These are phyloP conservation scores for Anisodus acutangulus DNA, from an alignment of 257 asterid species.

Conservation along the genomic window DNA sequence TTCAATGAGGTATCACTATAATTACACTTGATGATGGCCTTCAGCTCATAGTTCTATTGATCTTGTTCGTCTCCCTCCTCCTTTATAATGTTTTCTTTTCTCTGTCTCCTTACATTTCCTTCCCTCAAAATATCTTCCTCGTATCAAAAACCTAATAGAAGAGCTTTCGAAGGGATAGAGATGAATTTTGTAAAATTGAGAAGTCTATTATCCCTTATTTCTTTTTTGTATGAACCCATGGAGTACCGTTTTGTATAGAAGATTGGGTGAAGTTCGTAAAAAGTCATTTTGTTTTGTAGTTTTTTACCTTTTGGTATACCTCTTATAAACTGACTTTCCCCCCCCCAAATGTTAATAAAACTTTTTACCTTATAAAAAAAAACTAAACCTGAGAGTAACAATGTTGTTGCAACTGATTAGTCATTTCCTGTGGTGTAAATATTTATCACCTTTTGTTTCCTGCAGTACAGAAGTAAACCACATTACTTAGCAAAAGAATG, in stretches of 20 bases:
- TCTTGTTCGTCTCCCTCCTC: background rate
- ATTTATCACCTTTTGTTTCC: background rate
- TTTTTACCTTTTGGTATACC: background rate
- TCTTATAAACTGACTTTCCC: background rate
- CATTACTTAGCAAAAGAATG: background rate
- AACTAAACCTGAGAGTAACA: background rate
- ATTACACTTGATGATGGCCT: background rate
- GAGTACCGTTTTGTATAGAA: background rate
- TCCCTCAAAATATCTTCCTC: conserved; percentile 1
- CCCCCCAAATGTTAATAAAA: background rate
- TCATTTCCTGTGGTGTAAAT: conserved; percentile 17
- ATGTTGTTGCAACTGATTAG: conserved; percentile 4
- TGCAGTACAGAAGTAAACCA: conserved; percentile 16
- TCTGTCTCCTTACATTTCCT: background rate
- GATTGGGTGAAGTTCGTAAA: conserved; percentile 11
- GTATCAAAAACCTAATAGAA: background rate
- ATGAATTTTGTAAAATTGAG: background rate
- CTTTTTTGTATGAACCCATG: background rate
- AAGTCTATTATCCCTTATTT: background rate
- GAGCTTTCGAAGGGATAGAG: background rate
- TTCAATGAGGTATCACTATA: conserved; percentile 2
- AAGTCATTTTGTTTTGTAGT: background rate
- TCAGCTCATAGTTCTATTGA: background rate
- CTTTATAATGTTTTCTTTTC: background rate
- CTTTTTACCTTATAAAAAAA: background rate